Base-by-base conservation (phyloP, 805 yeast species). In the Tanozyma kutaoensis region DNA sequence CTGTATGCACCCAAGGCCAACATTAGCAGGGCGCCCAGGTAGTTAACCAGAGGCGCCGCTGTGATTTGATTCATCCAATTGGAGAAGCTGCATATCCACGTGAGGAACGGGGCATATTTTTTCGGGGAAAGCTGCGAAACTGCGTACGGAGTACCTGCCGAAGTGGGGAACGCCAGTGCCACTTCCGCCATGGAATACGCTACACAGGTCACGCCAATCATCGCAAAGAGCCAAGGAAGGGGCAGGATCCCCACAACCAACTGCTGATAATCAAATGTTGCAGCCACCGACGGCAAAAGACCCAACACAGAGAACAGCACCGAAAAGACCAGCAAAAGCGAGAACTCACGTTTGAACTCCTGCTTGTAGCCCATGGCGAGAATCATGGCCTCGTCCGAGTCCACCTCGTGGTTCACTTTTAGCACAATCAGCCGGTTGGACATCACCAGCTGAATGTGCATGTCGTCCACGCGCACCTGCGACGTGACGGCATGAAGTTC, bases 61-160 rank as follows among this genome's bases (percentile, higher is more conserved):
- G 80, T 73, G 32, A 73, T 64, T 40, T 72, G 78, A 34, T 72
- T 70, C 41, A 73, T 42, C 69, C 73, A 73, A 51, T 73, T 73
- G 15, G 72, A 55, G 69, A 76, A 73, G 31, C 78, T 73, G 7
- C 72, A 69, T 26, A 64, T 42, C 78, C 78, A 73, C 5, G 80
- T 67, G 27, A 69, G 51, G 14, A 69, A 46, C 1, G 77, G 68
- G 12, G 65, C 65, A 46, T 41, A 52, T 36, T 55, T 56, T 14
- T 65, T 66, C 10, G 80, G 79, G 3, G 79, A 66, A 35, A 73
- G 50, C 39, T 71, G 70, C 2, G 71, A 62, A 2, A 74, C 74
- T 32, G 82, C 79, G 38, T 75, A 76, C 26, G 77, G 78, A 7
- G 77, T 62, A 24, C 82, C 82, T 15, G 78, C 69, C 8, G 76